Percentiles rank a stretch among this genome's conserved stretches.
These are phyloP conservation scores for Thamnidium elegans DNA, from an alignment of 192 early-diverging fungal genomes.

Conservation along the genomic window DNA sequence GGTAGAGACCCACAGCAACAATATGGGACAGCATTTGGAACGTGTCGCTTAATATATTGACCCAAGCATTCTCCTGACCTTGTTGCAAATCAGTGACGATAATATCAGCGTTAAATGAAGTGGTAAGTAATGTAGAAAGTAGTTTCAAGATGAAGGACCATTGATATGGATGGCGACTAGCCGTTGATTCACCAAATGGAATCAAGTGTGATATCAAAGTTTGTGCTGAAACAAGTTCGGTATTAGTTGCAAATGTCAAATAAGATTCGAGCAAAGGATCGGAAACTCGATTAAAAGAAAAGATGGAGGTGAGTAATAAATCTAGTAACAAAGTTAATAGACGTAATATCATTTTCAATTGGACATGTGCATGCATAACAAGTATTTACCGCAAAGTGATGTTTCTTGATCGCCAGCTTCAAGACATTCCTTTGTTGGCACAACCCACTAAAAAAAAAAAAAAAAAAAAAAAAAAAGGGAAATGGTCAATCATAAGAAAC, in stretches of 20 bases:
- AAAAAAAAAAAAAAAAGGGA: not conserved
- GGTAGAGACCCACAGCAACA: conserved; percentile 16
- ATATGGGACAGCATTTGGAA: conserved; percentile 13
- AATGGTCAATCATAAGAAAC: not conserved
- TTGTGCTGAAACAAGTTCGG: conserved; percentile 13
- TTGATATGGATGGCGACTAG: conserved; percentile 15
- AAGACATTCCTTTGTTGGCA: conserved; percentile 21
- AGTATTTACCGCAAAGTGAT: conserved; percentile 24
- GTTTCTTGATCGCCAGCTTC: conserved; percentile 2
- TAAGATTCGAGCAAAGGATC: conserved; percentile 30
- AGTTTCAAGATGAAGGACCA: conserved; percentile 26
- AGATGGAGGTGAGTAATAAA: conserved; percentile 22
- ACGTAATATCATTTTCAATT: not conserved
- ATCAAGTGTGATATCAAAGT: conserved; percentile 9
- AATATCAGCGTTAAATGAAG: not conserved
- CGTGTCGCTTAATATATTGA: not conserved
- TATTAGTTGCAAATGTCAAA: conserved; percentile 16
- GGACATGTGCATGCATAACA: not conserved
- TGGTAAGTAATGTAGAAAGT: conserved; percentile 1
- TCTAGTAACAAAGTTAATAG: conserved; percentile 1
- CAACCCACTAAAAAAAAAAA: conserved; percentile 24
- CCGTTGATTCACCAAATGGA: conserved; percentile 9
- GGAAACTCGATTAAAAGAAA: conserved; percentile 17
- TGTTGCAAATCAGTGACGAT: conserved; percentile 1
- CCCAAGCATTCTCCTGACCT: conserved; percentile 5